phyloP scores from a whole-genome alignment of 768 basidiomycete genomes.

The Russula ochroleuca region DNA sequence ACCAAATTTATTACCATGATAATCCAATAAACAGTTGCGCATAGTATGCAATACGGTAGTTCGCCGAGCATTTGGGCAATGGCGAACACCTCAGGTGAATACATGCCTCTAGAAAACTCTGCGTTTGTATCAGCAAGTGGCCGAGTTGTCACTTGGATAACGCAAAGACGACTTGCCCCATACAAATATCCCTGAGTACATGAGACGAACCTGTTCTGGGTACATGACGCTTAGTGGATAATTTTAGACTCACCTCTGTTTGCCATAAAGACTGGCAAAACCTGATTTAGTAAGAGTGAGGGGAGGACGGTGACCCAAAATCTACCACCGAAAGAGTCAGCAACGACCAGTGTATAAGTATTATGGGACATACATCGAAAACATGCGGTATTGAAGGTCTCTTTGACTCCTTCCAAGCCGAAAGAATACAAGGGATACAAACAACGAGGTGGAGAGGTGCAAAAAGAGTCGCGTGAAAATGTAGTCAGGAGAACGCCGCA shows the following conservation, averaged over 20 bases:
- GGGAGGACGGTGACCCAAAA: constrained; percentile 68
- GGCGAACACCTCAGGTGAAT: constrained; percentile 81
- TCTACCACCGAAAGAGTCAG: constrained; percentile 27
- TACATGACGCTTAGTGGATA: neutral
- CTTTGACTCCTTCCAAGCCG: constrained; percentile 59
- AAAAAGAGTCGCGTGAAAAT: constrained; percentile 79
- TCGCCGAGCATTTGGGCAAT: constrained; percentile 78
- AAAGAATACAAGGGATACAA: constrained; percentile 75
- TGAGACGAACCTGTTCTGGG: neutral
- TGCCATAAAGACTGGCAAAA: constrained; percentile 79
- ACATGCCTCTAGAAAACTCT: constrained; percentile 82
- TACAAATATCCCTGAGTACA: constrained; percentile 38
- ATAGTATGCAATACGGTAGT: constrained; percentile 69
- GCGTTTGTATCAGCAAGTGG: constrained; percentile 1
- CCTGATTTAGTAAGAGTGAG: constrained; percentile 73
- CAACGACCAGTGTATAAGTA: neutral
- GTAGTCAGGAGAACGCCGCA: constrained; percentile 85
- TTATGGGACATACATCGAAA: constrained; percentile 54
- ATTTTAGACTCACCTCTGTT: constrained; percentile 44
- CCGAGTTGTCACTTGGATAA: neutral
- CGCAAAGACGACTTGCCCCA: constrained; percentile 21
- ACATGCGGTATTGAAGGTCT: constrained; percentile 76
- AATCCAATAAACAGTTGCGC: constrained; percentile 70
- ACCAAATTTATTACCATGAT: constrained; percentile 52
- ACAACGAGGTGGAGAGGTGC: constrained; percentile 63